Percentiles rank a stretch among this genome's conserved stretches.
phyloP scores from a whole-genome alignment of 352 stramenopile genomes.

The Pythium monospermum region DNA sequence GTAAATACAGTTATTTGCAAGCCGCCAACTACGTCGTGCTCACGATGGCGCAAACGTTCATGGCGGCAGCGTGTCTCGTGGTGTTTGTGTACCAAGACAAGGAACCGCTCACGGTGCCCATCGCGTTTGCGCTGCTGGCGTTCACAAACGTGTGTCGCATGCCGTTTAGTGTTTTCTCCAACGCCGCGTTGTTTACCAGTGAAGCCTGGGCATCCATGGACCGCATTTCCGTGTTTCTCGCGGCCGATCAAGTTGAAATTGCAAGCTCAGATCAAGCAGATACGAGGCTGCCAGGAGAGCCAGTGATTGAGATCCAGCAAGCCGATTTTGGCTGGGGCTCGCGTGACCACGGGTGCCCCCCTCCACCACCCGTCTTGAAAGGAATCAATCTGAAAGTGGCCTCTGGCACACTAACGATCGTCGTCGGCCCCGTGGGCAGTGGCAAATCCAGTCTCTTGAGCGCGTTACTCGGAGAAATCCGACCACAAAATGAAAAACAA shows the following conservation, averaged over 20 bases:
- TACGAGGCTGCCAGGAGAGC: not conserved
- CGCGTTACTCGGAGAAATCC: conserved; percentile 33
- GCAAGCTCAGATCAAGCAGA: not conserved
- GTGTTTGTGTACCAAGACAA: conserved; percentile 17
- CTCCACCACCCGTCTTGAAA: conserved; percentile 1
- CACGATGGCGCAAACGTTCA: conserved; percentile 15
- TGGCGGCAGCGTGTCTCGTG: conserved; percentile 10
- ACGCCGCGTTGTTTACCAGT: conserved; percentile 22
- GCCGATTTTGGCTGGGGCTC: not conserved
- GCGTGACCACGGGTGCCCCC: not conserved
- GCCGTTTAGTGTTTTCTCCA: conserved; percentile 36
- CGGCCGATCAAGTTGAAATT: not conserved
- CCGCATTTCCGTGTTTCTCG: conserved; percentile 28
- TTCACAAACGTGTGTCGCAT: conserved; percentile 29
- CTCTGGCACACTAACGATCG: conserved; percentile 38
- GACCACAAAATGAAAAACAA: no score
- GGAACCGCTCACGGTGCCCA: conserved; percentile 7
- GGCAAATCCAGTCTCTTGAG: conserved; percentile 44
- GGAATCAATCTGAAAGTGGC: conserved; percentile 41
- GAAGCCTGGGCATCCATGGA: conserved; percentile 28
- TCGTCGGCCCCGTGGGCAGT: conserved; percentile 41
- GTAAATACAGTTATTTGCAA: conserved; percentile 14
- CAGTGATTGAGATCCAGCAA: not conserved
- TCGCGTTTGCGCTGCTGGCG: conserved; percentile 32
- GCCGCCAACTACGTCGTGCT: conserved; percentile 12